phyloP scores from a whole-genome alignment of 164 flowering plant genomes.

The Tetrastigma voinierianum region DNA sequence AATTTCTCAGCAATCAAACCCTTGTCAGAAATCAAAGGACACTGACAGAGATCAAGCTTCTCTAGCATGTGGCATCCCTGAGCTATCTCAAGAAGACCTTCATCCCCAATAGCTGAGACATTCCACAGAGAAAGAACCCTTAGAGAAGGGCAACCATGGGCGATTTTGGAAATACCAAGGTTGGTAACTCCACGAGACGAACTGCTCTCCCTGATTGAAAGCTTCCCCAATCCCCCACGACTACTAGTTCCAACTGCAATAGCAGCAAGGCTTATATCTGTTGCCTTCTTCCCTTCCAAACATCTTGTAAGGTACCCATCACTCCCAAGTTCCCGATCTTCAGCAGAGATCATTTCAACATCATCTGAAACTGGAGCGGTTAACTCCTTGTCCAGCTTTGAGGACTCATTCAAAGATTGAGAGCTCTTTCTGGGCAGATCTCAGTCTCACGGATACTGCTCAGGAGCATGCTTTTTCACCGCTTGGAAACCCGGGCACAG shows the following conservation, averaged over 20 bases:
- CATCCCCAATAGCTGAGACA: constrained; percentile 47
- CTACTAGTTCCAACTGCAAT: constrained; percentile 65
- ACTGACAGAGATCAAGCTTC: constrained; percentile 48
- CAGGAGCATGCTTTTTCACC: constrained; percentile 65
- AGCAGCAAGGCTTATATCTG: constrained; percentile 72
- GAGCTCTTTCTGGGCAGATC: constrained; percentile 16
- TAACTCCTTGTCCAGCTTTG: constrained; percentile 4
- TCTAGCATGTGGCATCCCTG: constrained; percentile 46
- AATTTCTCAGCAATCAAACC: constrained; percentile 39
- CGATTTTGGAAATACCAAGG: constrained; percentile 57
- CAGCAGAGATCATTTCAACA: constrained; percentile 24
- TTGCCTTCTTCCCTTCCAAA: constrained; percentile 76
- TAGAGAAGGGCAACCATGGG: constrained; percentile 66
- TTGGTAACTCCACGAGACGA: constrained; percentile 47
- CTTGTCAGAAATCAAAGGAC: constrained; percentile 45
- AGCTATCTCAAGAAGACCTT: constrained; percentile 43
- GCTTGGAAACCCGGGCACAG: constrained; percentile 77
- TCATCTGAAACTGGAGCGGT: constrained; percentile 9
- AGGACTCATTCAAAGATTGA: constrained; percentile 2
- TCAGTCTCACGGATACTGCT: constrained; percentile 52
- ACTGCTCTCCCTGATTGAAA: constrained; percentile 53
- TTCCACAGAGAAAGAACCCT: constrained; percentile 51
- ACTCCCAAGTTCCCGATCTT: constrained; percentile 29
- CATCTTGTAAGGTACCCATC: constrained; percentile 67
- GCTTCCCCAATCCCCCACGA: constrained; percentile 78